Conservation (phyloP, 352 stramenopile genomes). For the Pythium apleroticum region DNA sequence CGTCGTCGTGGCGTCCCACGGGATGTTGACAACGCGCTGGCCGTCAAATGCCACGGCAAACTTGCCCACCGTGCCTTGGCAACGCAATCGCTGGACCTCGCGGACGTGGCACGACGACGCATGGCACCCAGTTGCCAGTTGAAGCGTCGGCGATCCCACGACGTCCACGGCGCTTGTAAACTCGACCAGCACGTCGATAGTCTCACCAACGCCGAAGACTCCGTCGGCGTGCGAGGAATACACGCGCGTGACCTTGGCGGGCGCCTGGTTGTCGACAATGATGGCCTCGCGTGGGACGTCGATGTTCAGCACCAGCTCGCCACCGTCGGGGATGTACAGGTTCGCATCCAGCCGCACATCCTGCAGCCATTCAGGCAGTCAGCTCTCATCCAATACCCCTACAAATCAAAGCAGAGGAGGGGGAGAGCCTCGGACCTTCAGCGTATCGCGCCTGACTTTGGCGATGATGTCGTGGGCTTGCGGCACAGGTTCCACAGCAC, state of each 20-base stretch:
- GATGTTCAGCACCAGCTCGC: constrained; percentile 63
- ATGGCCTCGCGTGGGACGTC: constrained; percentile 61
- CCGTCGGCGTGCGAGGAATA: constrained; percentile 54
- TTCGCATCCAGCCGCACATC: constrained; percentile 68
- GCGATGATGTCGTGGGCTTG: constrained; percentile 52
- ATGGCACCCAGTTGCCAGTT: constrained; percentile 61
- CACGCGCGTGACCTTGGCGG: constrained; percentile 64
- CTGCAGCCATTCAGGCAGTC: constrained; percentile 14
- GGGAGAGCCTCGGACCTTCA: constrained; percentile 29
- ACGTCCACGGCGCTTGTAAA: constrained; percentile 73
- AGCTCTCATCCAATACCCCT: not conserved
- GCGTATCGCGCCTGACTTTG: constrained; percentile 43
- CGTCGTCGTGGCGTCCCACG: constrained; percentile 49
- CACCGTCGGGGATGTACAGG: constrained; percentile 66
- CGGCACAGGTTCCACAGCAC: constrained; percentile 43
- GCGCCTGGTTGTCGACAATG: constrained; percentile 42
- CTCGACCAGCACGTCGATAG: constrained; percentile 61
- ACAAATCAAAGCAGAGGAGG: not conserved
- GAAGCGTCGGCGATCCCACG: constrained; percentile 42
- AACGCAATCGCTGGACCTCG: constrained; percentile 66
- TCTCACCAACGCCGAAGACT: constrained; percentile 56
- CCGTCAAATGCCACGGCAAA: constrained; percentile 59
- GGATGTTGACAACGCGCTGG: constrained; percentile 64
- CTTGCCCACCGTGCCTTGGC: constrained; percentile 58
- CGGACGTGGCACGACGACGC: constrained; percentile 42